phyloP scores from a whole-genome alignment of 2,329 filamentous ascomycete genomes.

The Diaporthe nobilis region DNA sequence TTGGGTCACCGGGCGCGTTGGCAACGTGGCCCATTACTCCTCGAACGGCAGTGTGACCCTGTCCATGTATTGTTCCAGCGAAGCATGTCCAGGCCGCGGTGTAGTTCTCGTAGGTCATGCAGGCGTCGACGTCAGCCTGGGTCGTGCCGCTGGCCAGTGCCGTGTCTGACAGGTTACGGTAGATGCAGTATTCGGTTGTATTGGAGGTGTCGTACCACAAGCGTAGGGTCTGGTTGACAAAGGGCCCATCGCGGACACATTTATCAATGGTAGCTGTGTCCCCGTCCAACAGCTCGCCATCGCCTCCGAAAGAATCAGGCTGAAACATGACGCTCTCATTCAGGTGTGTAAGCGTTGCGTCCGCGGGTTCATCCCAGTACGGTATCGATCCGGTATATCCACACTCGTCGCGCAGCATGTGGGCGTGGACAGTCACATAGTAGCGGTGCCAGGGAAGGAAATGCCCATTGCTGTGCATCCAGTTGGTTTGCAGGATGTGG shows the following conservation, averaged over 20 bases:
- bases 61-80: not conserved
- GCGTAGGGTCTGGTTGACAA: constrained; percentile 8
- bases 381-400: constrained; percentile 52
- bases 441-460: constrained; percentile 56
- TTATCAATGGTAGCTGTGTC: not conserved
- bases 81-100: constrained; percentile 21
- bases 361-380: constrained; percentile 49
- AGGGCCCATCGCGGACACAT: constrained; percentile 48
- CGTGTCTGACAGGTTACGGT: constrained; percentile 6
- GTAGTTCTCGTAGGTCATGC: constrained; percentile 27
- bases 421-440: constrained; percentile 50
- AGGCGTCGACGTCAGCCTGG: constrained; percentile 5
- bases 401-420: constrained; percentile 49
- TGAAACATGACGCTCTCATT: constrained; percentile 50
- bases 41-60: not conserved
- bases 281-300: constrained; percentile 45
- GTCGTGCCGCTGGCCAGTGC: not conserved
- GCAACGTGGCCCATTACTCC: not conserved
- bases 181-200: constrained; percentile 11
- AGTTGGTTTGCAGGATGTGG: constrained; percentile 38
- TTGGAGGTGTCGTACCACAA: not conserved
- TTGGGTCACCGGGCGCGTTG: constrained; percentile 2
- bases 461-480: constrained; percentile 45
- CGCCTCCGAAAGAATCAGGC: constrained; percentile 49
- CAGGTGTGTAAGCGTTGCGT: constrained; percentile 42